phyloP scores from a whole-genome alignment of 352 stramenopile species.

The Elongisporangium prolatum region DNA sequence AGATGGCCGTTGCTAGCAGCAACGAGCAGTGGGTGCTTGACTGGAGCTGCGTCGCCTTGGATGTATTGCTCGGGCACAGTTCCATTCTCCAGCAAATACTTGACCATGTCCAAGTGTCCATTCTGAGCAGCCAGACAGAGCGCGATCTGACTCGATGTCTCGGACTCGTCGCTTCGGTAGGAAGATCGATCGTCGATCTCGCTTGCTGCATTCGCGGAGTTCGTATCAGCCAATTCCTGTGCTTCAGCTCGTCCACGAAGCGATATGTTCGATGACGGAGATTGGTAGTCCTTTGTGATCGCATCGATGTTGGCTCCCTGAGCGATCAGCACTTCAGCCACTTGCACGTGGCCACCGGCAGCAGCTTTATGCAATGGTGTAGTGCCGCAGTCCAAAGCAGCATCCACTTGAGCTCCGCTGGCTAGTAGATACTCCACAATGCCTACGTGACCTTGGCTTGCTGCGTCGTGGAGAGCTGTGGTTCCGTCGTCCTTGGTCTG shows the following conservation, averaged over 20 bases:
- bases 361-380: constrained; percentile 46
- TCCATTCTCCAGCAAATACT: constrained; percentile 26
- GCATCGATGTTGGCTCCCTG: constrained; percentile 53
- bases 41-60: constrained; percentile 13
- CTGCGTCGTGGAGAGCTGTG: constrained; percentile 49
- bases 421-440: constrained; percentile 35
- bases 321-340: constrained; percentile 43
- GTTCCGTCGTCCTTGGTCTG: constrained; percentile 28
- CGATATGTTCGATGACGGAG: constrained; percentile 13
- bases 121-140: constrained; percentile 47
- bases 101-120: constrained; percentile 46
- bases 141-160: constrained; percentile 26
- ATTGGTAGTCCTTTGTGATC: constrained; percentile 45
- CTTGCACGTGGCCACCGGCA: constrained; percentile 44
- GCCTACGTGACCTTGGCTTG: constrained; percentile 37
- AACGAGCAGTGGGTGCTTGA: constrained; percentile 34
- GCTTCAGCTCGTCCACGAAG: constrained; percentile 5
- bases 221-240: constrained; percentile 7
- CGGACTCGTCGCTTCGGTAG: constrained; percentile 19
- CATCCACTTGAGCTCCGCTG: constrained; percentile 38
- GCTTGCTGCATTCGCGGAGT: not conserved
- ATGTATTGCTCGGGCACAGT: constrained; percentile 1
- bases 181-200: constrained; percentile 1
- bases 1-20: constrained; percentile 38
- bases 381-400: constrained; percentile 41